A percentile compares a stretch with the other conserved stretches of the same genome.
These are phyloP conservation scores for Cryptococcus floricola DNA, from an alignment of 1,284 basidiomycete species.

Conservation along the genomic window DNA sequence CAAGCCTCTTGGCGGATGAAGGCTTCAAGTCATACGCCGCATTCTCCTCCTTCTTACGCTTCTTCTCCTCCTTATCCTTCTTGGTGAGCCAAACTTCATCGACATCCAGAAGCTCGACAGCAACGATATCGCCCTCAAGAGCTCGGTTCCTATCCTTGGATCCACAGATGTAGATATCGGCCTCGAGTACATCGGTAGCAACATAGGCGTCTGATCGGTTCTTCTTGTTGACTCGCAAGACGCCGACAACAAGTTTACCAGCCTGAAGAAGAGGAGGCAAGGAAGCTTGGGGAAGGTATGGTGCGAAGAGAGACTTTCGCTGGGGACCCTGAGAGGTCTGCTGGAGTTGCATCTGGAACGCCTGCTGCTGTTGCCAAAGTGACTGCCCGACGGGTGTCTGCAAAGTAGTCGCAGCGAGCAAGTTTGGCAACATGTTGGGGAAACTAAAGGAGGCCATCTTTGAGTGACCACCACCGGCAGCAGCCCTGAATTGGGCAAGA, in stretches of 20 bases:
- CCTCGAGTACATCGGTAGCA: slow-evolving; percentile 96
- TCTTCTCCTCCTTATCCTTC: slow-evolving; percentile 99
- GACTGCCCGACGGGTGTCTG: slow-evolving; percentile 42
- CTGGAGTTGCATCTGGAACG: slow-evolving; percentile 76
- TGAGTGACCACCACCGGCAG: slow-evolving; percentile 88
- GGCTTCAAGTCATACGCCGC: slow-evolving; percentile 74
- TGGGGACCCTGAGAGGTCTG: slow-evolving; percentile 81
- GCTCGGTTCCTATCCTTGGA: slow-evolving; percentile 99
- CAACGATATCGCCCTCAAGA: slow-evolving; percentile 96
- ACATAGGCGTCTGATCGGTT: slow-evolving; percentile 99
- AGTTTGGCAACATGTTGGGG: slow-evolving; percentile 92
- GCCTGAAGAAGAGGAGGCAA: slow-evolving; percentile 95
- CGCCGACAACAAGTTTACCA: slow-evolving; percentile 96
- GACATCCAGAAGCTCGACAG: slow-evolving; percentile 94
- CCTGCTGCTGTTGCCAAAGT: slow-evolving; percentile 77
- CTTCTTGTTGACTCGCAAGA: slow-evolving; percentile 96
- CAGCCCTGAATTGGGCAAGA: slow-evolving; percentile 93
- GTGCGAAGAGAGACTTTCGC: slow-evolving; percentile 97
- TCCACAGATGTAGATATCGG: slow-evolving; percentile 97
- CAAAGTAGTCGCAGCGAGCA: slow-evolving; percentile 93
- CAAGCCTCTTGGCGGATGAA: slow-evolving; percentile 75
- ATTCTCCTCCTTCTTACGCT: slow-evolving; percentile 98
- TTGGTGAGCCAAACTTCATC: slow-evolving; percentile 99
- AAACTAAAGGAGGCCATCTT: slow-evolving; percentile 97
- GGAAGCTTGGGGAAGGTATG: slow-evolving; percentile 96